phyloP scores from a whole-genome alignment of 2,329 filamentous ascomycete genomes.

The Acephala macrosclerotiorum region DNA sequence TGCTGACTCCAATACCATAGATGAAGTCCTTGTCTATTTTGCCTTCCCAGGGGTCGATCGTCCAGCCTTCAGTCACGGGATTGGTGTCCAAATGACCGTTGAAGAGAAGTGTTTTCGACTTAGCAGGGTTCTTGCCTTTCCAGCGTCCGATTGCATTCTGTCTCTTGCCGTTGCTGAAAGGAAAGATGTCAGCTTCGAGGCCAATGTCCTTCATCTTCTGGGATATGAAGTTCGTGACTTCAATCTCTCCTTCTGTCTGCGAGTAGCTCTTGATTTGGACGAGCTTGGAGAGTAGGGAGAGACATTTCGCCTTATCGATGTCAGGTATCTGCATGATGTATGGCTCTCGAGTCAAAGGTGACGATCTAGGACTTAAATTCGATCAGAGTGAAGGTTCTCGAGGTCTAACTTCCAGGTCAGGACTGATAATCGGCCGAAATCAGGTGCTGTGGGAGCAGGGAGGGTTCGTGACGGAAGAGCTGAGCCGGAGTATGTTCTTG shows the following conservation, averaged over 20 bases:
- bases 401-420: no score
- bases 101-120: slow-evolving; percentile 2
- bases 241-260: slow-evolving; percentile 7
- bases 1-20: slow-evolving; percentile 13
- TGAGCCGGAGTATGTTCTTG: not conserved
- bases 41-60: slow-evolving; percentile 13
- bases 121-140: slow-evolving; percentile 10
- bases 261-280: slow-evolving; percentile 17
- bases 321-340: slow-evolving; percentile 11
- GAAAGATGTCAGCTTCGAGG: slow-evolving; percentile 6
- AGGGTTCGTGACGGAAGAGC: not conserved
- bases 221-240: slow-evolving; percentile 9
- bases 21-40: slow-evolving; percentile 10
- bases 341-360: no score
- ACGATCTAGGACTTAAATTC: no score
- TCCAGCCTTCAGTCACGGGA: slow-evolving; percentile 14
- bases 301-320: slow-evolving; percentile 10
- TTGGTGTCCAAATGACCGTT: slow-evolving; percentile 13
- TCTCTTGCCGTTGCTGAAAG: not conserved
- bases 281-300: slow-evolving; percentile 7
- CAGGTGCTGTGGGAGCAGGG: not conserved
- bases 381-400: no score
- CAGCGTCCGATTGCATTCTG: slow-evolving; percentile 15
- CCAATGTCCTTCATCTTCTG: slow-evolving; percentile 13
- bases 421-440: no score